phyloP scores from a whole-genome alignment of 495 filamentous ascomycete genomes.

The Neurospora pannonica region DNA sequence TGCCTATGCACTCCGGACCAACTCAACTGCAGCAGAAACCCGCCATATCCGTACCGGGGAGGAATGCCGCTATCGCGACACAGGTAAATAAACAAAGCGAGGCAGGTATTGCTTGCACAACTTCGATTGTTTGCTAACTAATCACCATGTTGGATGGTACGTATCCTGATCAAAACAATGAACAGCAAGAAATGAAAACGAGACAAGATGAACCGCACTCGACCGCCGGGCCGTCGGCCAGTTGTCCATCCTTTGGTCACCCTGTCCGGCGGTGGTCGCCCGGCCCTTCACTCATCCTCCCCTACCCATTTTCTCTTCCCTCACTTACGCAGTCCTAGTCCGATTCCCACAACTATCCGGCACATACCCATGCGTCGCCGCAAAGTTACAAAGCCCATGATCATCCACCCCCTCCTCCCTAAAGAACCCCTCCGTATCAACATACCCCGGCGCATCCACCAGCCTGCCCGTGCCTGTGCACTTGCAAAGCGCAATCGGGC shows the following conservation, averaged over 20 bases:
- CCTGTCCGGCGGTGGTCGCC: too few relatives aligned
- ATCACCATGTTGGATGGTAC: too few relatives aligned
- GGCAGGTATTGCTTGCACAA: neutral
- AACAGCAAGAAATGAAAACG: too few relatives aligned
- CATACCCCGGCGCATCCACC: neutral
- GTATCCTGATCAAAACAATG: too few relatives aligned
- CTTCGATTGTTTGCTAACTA: too few relatives aligned
- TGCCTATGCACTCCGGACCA: too few relatives aligned
- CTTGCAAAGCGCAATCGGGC: neutral
- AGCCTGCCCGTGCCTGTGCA: constrained; percentile 1
- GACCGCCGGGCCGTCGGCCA: too few relatives aligned
- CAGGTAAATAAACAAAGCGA: neutral
- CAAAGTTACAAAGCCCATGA: constrained; percentile 4
- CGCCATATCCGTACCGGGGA: neutral
- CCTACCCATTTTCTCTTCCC: too few relatives aligned
- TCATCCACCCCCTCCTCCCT: neutral
- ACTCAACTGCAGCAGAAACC: neutral
- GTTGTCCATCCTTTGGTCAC: too few relatives aligned
- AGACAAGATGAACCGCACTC: too few relatives aligned
- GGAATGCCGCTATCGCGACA: neutral
- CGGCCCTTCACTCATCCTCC: too few relatives aligned
- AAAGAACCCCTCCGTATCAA: neutral
- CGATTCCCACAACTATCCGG: neutral
- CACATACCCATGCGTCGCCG: neutral
- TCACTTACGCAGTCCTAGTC: neutral